A percentile compares a stretch with the other conserved stretches of the same genome.
phyloP scores from a whole-genome alignment of 2,329 filamentous ascomycete genomes.

The Fusarium sp. region DNA sequence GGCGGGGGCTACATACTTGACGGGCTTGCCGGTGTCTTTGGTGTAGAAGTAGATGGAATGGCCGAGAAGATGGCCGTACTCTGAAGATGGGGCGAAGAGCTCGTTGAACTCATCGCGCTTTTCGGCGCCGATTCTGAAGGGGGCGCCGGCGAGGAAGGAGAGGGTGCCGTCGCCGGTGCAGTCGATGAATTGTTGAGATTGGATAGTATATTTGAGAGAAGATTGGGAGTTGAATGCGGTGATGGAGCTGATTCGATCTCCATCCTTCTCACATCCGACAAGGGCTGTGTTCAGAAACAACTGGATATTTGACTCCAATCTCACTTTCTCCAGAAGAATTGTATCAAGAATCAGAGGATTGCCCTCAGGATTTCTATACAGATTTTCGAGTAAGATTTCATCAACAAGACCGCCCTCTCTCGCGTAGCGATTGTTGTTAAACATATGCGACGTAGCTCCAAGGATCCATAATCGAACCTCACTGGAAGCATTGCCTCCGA shows the following conservation, averaged over 20 bases:
- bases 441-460: conserved; percentile 16
- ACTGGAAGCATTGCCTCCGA: conserved; percentile 15
- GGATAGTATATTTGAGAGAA: not conserved
- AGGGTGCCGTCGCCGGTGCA: conserved; percentile 17
- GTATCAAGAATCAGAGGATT: conserved; percentile 19
- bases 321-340: not conserved
- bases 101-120: conserved; percentile 12
- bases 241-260: not conserved
- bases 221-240: conserved; percentile 7
- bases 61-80: conserved; percentile 12
- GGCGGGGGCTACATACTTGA: conserved; percentile 5
- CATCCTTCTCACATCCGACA: not conserved
- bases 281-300: not conserved
- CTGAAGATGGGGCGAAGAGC: conserved; percentile 9
- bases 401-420: conserved; percentile 21
- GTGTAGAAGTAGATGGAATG: conserved; percentile 23
- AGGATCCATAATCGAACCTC: conserved; percentile 17
- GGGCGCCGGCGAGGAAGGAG: conserved; percentile 8
- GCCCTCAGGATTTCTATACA: not conserved
- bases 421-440: conserved; percentile 13
- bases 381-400: conserved; percentile 9
- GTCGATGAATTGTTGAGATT: conserved; percentile 14
- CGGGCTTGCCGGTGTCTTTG: conserved; percentile 6
- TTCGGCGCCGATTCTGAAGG: conserved; percentile 13
- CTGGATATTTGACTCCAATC: not conserved